Evolutionary conservation across 345 rosid genomes (phyloP).

Genomic region (Eutrema heterophyllum): DNA sequence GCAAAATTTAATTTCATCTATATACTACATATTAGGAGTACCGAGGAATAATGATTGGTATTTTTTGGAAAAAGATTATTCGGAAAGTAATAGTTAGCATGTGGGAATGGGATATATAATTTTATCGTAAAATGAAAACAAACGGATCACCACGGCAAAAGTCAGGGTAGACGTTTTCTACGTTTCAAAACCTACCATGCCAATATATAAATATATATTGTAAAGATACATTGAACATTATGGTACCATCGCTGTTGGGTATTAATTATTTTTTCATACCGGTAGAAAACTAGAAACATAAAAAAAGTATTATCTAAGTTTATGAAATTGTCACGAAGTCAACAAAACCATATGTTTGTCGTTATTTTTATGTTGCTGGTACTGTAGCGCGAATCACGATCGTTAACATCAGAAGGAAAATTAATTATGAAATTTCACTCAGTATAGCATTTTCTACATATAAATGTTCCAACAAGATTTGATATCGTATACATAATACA

Average conservation of each 20-base stretch:
- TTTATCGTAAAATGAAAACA: background rate
- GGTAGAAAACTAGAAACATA: background rate
- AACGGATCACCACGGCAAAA: background rate
- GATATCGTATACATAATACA: background rate
- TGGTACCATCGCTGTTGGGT: slow-evolving; percentile 5
- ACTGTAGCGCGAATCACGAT: background rate
- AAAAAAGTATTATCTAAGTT: background rate
- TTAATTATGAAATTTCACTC: background rate
- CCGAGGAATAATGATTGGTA: background rate
- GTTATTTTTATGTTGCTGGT: background rate
- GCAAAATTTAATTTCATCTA: background rate
- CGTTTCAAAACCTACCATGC: slow-evolving; percentile 19
- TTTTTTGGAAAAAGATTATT: background rate
- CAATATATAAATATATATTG: background rate
- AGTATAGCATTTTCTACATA: background rate
- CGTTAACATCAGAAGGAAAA: background rate
- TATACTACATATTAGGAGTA: background rate
- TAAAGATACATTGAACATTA: slow-evolving; percentile 18
- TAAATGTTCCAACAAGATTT: background rate
- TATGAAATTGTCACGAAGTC: background rate
- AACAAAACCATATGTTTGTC: background rate
- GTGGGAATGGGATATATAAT: background rate
- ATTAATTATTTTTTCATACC: slow-evolving; percentile 10
- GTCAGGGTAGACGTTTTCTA: slow-evolving; percentile 20
- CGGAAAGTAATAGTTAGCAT: background rate